Conservation (phyloP, 2,329 filamentous ascomycete genomes). For the Trichophyton schoenleinii region DNA sequence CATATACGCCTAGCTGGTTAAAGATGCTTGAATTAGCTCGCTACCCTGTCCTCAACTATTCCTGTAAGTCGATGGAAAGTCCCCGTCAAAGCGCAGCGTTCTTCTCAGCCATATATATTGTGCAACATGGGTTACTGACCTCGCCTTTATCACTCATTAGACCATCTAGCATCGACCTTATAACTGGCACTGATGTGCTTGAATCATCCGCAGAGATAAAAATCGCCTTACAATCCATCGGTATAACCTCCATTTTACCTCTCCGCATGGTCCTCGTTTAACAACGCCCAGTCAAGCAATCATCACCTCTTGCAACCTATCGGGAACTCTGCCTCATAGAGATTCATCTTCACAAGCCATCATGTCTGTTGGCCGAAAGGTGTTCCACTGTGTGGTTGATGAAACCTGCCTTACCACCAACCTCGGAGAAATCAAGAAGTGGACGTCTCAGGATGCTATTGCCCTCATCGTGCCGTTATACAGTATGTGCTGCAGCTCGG, state of each 20-base stretch:
- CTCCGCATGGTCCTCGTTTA: conserved; percentile 3
- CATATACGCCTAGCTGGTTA: conserved; percentile 12
- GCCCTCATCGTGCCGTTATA: conserved; percentile 41
- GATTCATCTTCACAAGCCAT: background rate
- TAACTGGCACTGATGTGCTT: conserved; percentile 3
- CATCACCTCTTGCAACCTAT: background rate
- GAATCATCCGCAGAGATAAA: background rate
- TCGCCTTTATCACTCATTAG: background rate
- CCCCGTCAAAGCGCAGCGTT: background rate
- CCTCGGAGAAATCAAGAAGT: conserved; percentile 42
- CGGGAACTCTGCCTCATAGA: background rate
- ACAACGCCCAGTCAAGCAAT: background rate
- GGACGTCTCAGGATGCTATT: conserved; percentile 38
- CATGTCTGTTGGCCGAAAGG: conserved; percentile 34
- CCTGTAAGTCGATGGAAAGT: conserved; percentile 18
- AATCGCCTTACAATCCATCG: background rate
- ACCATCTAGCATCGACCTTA: conserved; percentile 2
- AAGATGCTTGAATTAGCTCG: conserved; percentile 25
- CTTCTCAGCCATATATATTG: background rate
- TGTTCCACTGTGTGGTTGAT: conserved; percentile 42
- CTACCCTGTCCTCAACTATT: conserved; percentile 17
- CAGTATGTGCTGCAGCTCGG: conserved; percentile 27
- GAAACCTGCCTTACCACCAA: conserved; percentile 41
- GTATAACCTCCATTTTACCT: background rate
- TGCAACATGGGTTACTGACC: background rate